Conservation (phyloP, 2,329 filamentous ascomycete species). For the Pezicula radicicola region DNA sequence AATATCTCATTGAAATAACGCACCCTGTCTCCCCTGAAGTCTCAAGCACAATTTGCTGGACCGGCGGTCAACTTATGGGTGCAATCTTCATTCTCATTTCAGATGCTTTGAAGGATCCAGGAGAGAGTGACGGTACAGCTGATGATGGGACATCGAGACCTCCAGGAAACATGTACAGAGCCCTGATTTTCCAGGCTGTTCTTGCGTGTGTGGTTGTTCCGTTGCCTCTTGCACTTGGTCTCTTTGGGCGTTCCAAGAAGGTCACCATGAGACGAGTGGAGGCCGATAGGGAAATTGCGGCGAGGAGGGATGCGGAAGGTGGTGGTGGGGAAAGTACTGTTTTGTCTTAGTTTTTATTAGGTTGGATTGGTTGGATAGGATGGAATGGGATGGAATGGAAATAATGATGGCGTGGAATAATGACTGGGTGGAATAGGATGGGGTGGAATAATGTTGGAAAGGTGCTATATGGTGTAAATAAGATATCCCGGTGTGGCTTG, state of each 20-base stretch:
- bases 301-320: slow-evolving; percentile 49
- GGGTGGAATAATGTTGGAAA: too few relatives aligned
- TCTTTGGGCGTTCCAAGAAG: slow-evolving; percentile 60
- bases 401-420: too few relatives aligned
- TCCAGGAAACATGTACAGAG: slow-evolving; percentile 68
- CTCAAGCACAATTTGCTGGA: slow-evolving; percentile 80
- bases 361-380: too few relatives aligned
- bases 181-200: slow-evolving; percentile 77
- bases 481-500: too few relatives aligned
- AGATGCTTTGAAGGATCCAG: slow-evolving; percentile 62
- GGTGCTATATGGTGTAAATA: too few relatives aligned
- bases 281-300: slow-evolving; percentile 44
- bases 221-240: slow-evolving; percentile 64
- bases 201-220: slow-evolving; percentile 64
- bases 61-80: slow-evolving; percentile 80
- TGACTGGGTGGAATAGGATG: too few relatives aligned
- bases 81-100: slow-evolving; percentile 81
- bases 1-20: slow-evolving; percentile 83
- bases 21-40: slow-evolving; percentile 86
- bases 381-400: too few relatives aligned
- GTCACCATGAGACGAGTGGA: slow-evolving; percentile 48
- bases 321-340: background rate
- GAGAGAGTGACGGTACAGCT: slow-evolving; percentile 31
- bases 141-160: slow-evolving; percentile 43
- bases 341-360: too few relatives aligned